phyloP scores from a whole-genome alignment of 2,329 filamentous ascomycete genomes.

The Trichoderma guizhouense region DNA sequence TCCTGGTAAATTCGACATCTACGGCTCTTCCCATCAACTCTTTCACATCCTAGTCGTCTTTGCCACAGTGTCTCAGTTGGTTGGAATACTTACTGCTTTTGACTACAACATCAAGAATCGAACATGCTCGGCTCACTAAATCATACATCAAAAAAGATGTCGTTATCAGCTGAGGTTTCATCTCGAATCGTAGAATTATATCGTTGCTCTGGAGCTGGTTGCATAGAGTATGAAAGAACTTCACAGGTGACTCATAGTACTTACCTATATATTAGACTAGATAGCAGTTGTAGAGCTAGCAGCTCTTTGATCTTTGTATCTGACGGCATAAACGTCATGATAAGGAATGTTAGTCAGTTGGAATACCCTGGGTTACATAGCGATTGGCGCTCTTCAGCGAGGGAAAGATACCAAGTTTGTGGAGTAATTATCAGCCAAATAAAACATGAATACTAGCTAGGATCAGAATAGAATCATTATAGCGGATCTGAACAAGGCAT shows the following conservation, averaged over 20 bases:
- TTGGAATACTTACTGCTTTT: neutral
- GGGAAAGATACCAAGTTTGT: too few relatives aligned
- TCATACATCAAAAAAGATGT: neutral
- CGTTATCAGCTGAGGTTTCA: neutral
- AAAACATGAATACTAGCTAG: too few relatives aligned
- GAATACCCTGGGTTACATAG: too few relatives aligned
- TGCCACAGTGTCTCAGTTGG: neutral
- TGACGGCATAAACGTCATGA: too few relatives aligned
- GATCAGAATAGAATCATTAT: too few relatives aligned
- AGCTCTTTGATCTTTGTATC: too few relatives aligned
- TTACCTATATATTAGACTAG: neutral
- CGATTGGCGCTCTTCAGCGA: too few relatives aligned
- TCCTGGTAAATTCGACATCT: conserved; percentile 7
- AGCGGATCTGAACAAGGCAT: too few relatives aligned
- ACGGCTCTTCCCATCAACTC: conserved; percentile 5
- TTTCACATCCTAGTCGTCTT: conserved; percentile 4
- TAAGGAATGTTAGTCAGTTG: too few relatives aligned
- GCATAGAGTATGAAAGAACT: neutral
- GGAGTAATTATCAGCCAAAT: too few relatives aligned
- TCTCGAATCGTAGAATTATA: neutral
- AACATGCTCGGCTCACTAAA: neutral
- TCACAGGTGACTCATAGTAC: neutral
- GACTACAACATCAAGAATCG: neutral
- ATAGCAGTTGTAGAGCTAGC: neutral
- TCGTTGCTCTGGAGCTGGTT: neutral